Evolutionary conservation across 345 rosid species (phyloP).

Genomic region (Combretum micranthum): DNA sequence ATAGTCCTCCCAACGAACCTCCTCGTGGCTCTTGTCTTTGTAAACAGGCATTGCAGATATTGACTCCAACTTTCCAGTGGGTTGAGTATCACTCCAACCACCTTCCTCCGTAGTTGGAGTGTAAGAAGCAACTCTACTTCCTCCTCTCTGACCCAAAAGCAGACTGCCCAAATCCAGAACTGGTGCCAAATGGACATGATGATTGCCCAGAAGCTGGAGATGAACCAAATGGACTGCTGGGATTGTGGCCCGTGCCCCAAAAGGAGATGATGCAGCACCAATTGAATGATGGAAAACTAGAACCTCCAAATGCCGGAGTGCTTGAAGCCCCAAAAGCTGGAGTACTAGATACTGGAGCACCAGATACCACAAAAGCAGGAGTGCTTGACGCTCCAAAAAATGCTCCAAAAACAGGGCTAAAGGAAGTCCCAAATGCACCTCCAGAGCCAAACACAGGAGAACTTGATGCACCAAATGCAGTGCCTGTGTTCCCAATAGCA

Average conservation of each 20-base stretch:
- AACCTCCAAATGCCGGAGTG: conserved; percentile 19
- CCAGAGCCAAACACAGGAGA: conserved; percentile 14
- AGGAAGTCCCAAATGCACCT: conserved; percentile 18
- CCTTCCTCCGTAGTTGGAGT: conserved; percentile 62
- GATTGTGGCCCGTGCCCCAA: conserved; percentile 58
- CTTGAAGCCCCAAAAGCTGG: conserved; percentile 26
- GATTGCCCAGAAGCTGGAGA: no score
- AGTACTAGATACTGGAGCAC: conserved; percentile 17
- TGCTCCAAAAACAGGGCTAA: conserved; percentile 21
- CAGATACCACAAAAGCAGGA: conserved; percentile 13
- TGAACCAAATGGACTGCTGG: no score
- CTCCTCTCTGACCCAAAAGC: conserved; percentile 67
- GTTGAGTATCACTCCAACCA: conserved; percentile 32
- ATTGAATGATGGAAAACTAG: conserved; percentile 49
- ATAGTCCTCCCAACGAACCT: conserved; percentile 93
- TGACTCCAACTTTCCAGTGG: conserved; percentile 72
- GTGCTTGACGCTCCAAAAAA: conserved; percentile 21
- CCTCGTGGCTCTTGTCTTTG: conserved; percentile 78
- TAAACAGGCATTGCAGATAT: conserved; percentile 80
- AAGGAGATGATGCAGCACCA: conserved; percentile 47
- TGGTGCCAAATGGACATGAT: no score
- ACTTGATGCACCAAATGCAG: conserved; percentile 51
- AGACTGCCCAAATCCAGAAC: conserved; percentile 58
- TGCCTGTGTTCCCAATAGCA: conserved; percentile 40
- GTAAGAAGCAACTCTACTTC: conserved; percentile 73